Evolutionary conservation across 1,284 basidiomycete genomes (phyloP).

Genomic region (Trametes polyzona): DNA sequence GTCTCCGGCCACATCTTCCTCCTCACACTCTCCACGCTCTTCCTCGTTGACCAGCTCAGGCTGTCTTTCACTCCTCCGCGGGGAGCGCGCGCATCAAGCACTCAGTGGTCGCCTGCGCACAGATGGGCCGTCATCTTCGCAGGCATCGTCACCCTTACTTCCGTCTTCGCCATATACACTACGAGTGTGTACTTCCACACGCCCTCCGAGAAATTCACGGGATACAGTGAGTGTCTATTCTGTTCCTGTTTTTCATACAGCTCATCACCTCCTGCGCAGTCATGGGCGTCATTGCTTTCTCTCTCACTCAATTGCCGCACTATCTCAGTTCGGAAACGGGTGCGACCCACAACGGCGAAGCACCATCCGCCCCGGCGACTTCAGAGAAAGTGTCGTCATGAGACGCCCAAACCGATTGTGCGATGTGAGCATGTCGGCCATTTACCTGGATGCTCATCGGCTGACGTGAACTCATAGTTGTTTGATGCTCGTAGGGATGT

Average conservation of each 20-base stretch:
- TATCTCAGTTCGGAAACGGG: neutral
- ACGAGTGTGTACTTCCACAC: conserved; percentile 93
- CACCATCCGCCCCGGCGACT: neutral
- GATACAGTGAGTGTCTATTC: conserved; percentile 63
- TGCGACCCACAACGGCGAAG: no score
- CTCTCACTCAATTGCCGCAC: conserved; percentile 13
- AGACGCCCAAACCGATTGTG: no score
- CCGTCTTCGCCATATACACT: conserved; percentile 77
- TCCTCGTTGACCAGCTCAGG: conserved; percentile 78
- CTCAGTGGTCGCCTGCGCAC: conserved; percentile 47
- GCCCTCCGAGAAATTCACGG: conserved; percentile 85
- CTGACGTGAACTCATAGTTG: no score
- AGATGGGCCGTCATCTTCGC: conserved; percentile 49
- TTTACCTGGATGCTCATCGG: no score
- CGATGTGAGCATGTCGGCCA: no score
- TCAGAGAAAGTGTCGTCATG: neutral
- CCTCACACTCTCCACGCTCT: conserved; percentile 81
- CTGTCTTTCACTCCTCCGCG: conserved; percentile 43
- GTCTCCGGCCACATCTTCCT: conserved; percentile 95
- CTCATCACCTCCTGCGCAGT: neutral
- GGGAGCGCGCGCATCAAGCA: neutral
- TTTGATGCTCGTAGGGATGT: no score
- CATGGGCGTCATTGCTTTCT: conserved; percentile 14
- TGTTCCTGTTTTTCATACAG: neutral
- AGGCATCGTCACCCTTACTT: conserved; percentile 61